A percentile compares a stretch with the other conserved stretches of the same genome.
phyloP scores from a whole-genome alignment of 108 stramenopile species.

The Nitzschia sp. region DNA sequence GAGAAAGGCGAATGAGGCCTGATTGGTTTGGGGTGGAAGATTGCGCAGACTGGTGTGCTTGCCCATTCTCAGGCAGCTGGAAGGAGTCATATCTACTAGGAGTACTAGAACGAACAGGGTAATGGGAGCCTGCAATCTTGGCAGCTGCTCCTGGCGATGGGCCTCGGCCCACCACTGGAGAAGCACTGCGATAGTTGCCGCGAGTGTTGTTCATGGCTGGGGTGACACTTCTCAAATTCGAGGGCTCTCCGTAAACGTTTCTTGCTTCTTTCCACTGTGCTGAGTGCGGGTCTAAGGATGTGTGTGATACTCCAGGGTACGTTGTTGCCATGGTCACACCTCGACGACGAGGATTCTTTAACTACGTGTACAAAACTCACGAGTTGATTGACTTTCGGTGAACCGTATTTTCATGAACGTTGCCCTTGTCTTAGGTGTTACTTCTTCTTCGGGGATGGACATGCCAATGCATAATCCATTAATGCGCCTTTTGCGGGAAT shows the following conservation, averaged over 20 bases:
- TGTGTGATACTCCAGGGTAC: conserved; percentile 6
- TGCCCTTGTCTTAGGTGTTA: too few species aligned
- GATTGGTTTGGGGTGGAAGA: conserved; percentile 2
- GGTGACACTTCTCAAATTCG: conserved; percentile 39
- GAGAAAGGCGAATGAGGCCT: conserved; percentile 72
- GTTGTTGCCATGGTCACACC: conserved; percentile 26
- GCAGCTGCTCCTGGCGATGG: conserved; percentile 23
- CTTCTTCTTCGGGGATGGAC: too few species aligned
- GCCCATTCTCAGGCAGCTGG: not conserved
- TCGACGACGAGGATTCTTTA: too few species aligned
- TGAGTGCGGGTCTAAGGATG: not conserved
- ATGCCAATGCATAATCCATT: too few species aligned
- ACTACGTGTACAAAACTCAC: too few species aligned
- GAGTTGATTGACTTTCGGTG: too few species aligned
- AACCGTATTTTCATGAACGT: too few species aligned
- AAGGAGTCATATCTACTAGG: conserved; percentile 22
- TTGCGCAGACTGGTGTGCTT: not conserved
- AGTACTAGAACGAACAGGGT: conserved; percentile 13
- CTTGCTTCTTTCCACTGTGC: conserved; percentile 24
- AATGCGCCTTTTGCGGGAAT: too few species aligned
- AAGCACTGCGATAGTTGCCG: conserved; percentile 27
- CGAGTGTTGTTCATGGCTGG: conserved; percentile 50
- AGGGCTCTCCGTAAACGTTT: not conserved
- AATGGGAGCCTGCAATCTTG: conserved; percentile 5
- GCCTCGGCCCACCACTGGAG: conserved; percentile 11